phyloP scores from a whole-genome alignment of 306 rosid species.

The Mimosa bimucronata region DNA sequence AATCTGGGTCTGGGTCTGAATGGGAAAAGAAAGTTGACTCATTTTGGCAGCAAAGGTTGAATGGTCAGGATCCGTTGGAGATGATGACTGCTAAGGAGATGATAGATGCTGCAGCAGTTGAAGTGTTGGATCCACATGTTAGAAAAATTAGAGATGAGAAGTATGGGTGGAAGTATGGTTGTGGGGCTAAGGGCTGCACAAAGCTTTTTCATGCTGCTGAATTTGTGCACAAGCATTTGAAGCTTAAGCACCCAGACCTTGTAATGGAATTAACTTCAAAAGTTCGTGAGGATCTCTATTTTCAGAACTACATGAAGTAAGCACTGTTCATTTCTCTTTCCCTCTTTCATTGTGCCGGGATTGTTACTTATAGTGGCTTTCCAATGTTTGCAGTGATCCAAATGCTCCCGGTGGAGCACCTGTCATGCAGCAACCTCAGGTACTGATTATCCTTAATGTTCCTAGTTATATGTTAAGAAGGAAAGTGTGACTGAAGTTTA shows the following conservation, averaged over 20 bases:
- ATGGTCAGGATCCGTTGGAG: slow-evolving; percentile 93
- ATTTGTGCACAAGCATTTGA: slow-evolving; percentile 94
- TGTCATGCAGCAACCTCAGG: slow-evolving; percentile 96
- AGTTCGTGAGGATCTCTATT: slow-evolving; percentile 88
- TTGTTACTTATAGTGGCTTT: slow-evolving; percentile 44
- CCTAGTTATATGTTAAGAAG: slow-evolving; percentile 13
- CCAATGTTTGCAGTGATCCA: slow-evolving; percentile 63
- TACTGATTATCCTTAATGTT: slow-evolving; percentile 34
- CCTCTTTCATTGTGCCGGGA: slow-evolving; percentile 12
- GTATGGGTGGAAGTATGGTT: slow-evolving; percentile 99
- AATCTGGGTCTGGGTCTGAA: slow-evolving; percentile 74
- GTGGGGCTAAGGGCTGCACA: slow-evolving; percentile 99
- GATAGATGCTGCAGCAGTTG: slow-evolving; percentile 89
- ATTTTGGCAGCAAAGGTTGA: slow-evolving; percentile 86
- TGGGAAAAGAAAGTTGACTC: slow-evolving; percentile 91
- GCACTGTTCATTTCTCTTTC: slow-evolving; percentile 38
- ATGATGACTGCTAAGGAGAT: slow-evolving; percentile 94
- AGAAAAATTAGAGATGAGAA: slow-evolving; percentile 98
- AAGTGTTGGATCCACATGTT: slow-evolving; percentile 84
- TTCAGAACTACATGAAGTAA: slow-evolving; percentile 96
- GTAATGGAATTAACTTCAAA: slow-evolving; percentile 78
- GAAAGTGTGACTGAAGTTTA: slow-evolving; percentile 5
- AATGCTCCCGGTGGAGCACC: slow-evolving; percentile 97
- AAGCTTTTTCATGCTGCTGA: slow-evolving; percentile 98
- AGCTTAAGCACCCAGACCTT: slow-evolving; percentile 90